Conservation (phyloP, 1,139 yeast genomes). For the Geotrichum klebahnii region DNA sequence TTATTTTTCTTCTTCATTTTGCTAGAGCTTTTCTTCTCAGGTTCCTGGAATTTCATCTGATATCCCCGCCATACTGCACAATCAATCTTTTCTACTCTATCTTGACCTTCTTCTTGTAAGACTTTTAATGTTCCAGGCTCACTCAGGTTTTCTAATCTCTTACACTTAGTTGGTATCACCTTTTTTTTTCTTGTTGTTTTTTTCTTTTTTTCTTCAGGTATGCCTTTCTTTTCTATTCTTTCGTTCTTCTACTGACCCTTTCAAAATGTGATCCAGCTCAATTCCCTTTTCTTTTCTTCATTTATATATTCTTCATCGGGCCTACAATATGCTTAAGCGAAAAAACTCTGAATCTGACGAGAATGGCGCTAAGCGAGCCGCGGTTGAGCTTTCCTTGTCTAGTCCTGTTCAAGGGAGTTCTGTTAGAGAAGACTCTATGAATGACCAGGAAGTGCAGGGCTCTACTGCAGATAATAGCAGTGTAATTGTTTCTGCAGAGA, state of each 20-base stretch:
- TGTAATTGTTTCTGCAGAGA: not conserved
- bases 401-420: slow-evolving; percentile 1
- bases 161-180: not conserved
- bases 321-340: slow-evolving; percentile 64
- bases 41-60: too few relatives aligned
- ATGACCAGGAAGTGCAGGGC: slow-evolving; percentile 5
- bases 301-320: not conserved
- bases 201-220: slow-evolving; percentile 4
- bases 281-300: not conserved
- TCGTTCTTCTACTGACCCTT: slow-evolving; percentile 5
- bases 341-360: slow-evolving; percentile 56
- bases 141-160: not conserved
- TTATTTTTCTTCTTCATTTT: too few relatives aligned
- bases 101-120: not conserved
- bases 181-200: not conserved
- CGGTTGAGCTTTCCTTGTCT: slow-evolving; percentile 46
- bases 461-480: not conserved
- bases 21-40: too few relatives aligned
- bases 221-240: not conserved
- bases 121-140: not conserved
- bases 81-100: not conserved
- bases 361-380: slow-evolving; percentile 55
- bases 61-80: not conserved
- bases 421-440: not conserved
- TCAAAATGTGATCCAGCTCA: slow-evolving; percentile 1